Base-by-base conservation (phyloP, 495 filamentous ascomycete species). In the Xylaria bambusicola region DNA sequence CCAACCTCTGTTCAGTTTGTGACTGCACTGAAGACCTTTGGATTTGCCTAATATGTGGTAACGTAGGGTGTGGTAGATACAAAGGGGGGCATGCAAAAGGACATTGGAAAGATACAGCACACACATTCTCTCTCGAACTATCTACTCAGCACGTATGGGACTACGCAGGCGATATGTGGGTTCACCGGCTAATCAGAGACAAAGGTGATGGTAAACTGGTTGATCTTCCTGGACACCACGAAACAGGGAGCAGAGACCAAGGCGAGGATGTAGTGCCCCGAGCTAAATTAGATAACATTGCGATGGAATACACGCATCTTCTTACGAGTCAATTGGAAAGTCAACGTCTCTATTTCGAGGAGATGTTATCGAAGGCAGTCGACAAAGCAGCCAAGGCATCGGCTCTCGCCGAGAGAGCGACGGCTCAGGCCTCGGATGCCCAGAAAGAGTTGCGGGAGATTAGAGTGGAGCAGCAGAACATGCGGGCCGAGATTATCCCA, bases 61-160 rank as follows among this genome's bases (percentile, higher is more conserved):
- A 86, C 56, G 86, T 96, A 7, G 94, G 94, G 6, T 98, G 94
- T 67, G 94, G 94, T 9, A 85, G 94, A 26, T 98, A 98, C 70
- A 93, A 96, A 68, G 84, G 84, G 23, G 95, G 91, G 2, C 94
- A 98, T 70, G 94, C 94, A 29, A 97, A 93, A 70, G 86, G 88
- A 10, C 94, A 98, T 75, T 98, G 89, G 81, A 91, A 96, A 75
- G 81, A 89, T 46, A 95, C 90, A 2, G 81, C 82, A 0, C 94
- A 98, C 72, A 90, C 85, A 58, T 98, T 95, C 68, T 90, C 92
- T 47, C 88, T 98, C 76, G 95, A 98, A 68, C 83, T 98, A 31
- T 84, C 84, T 41, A 93, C 92, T 0, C 93, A 98, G 69, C 89
- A 93, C 58, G 91, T 98, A 5, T 98, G 94, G 94, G 95, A 98